Conservation (phyloP, 225 moss, liverwort and hornwort species). For the Takakia lepidozioides region DNA sequence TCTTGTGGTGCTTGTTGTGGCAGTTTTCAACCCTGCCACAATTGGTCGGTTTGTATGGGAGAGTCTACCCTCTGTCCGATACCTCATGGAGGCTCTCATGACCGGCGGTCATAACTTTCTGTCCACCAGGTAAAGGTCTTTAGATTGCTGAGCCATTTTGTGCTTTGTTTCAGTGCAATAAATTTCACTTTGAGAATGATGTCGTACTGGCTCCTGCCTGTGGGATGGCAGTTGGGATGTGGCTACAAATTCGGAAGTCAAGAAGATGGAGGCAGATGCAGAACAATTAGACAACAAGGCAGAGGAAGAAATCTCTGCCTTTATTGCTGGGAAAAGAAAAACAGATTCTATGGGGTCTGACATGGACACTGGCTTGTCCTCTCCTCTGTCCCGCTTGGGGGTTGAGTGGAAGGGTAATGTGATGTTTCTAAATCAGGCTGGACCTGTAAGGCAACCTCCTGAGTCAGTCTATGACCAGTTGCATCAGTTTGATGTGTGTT, state of each 20-base stretch:
- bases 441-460: constrained; percentile 68
- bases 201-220: too few relatives aligned
- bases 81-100: constrained; percentile 90
- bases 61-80: constrained; percentile 70
- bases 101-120: constrained; percentile 54
- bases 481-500: constrained; percentile 53
- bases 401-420: constrained; percentile 89
- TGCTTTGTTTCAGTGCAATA: not conserved
- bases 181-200: not conserved
- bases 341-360: constrained; percentile 50
- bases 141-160: not conserved
- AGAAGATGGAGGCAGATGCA: constrained; percentile 54
- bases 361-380: too few relatives aligned
- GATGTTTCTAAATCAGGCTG: constrained; percentile 82
- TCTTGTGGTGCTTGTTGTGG: constrained; percentile 84
- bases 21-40: constrained; percentile 81
- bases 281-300: constrained; percentile 84
- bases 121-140: constrained; percentile 48
- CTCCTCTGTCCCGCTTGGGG: constrained; percentile 48
- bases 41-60: constrained; percentile 95
- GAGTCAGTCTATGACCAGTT: constrained; percentile 61
- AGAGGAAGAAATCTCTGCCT: constrained; percentile 73
- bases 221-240: constrained; percentile 40
- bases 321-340: constrained; percentile 64
- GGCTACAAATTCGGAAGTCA: constrained; percentile 51